Conservation (phyloP, 306 rosid species). For the Benincasa hispida region DNA sequence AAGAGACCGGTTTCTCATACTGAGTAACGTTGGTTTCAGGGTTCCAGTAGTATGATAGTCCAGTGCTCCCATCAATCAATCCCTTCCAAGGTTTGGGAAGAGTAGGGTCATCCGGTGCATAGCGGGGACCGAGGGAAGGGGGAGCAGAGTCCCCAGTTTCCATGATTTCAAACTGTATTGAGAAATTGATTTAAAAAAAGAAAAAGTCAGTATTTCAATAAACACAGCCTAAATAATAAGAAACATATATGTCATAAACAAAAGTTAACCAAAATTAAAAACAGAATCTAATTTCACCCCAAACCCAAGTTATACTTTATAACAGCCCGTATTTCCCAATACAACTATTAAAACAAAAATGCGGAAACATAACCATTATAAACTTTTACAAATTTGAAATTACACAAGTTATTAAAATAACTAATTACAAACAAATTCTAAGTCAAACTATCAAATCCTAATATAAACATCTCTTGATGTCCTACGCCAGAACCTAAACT, state of each 20-base stretch:
- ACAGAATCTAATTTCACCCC: neutral
- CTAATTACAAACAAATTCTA: too few relatives aligned
- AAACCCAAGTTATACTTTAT: too few relatives aligned
- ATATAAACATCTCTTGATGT: too few relatives aligned
- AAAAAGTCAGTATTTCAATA: neutral
- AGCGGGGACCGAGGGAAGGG: conserved; percentile 60
- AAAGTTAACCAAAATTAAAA: neutral
- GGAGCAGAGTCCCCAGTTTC: conserved; percentile 60
- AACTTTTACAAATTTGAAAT: too few relatives aligned
- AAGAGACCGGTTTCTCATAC: conserved; percentile 60
- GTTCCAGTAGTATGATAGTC: conserved; percentile 79
- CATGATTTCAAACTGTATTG: conserved; percentile 17
- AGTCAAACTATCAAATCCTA: too few relatives aligned
- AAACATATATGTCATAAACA: neutral
- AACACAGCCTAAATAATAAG: neutral
- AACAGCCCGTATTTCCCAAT: too few relatives aligned
- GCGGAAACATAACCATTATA: too few relatives aligned
- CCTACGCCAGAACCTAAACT: too few relatives aligned
- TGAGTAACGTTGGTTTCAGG: conserved; percentile 91
- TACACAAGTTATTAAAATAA: too few relatives aligned
- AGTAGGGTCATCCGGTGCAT: conserved; percentile 91
- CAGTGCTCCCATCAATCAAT: conserved; percentile 82
- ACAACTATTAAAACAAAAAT: too few relatives aligned
- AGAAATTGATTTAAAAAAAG: neutral
- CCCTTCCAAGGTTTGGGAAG: conserved; percentile 95